A percentile compares a stretch with the other conserved stretches of the same genome.
phyloP scores from a whole-genome alignment of 352 stramenopile genomes.

The Phytophthora pini region DNA sequence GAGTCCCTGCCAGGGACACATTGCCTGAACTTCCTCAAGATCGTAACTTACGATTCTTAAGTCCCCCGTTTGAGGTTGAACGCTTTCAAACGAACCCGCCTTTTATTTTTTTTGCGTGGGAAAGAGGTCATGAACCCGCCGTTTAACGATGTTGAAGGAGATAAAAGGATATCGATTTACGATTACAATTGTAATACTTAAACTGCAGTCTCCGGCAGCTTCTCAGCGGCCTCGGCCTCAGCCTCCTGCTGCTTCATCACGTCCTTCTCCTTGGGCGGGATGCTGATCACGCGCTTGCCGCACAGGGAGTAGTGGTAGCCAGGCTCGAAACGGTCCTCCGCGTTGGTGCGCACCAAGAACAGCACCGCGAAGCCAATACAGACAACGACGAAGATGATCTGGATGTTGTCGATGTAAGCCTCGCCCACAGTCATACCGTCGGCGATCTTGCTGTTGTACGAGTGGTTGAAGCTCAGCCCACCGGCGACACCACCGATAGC shows the following conservation, averaged over 20 bases:
- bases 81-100: too few relatives aligned
- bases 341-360: slow-evolving; percentile 75
- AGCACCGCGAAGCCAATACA: slow-evolving; percentile 65
- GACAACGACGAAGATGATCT: slow-evolving; percentile 74
- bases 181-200: slow-evolving; percentile 52
- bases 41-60: not conserved
- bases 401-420: slow-evolving; percentile 78
- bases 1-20: too few relatives aligned
- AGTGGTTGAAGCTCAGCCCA: slow-evolving; percentile 75
- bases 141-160: not conserved
- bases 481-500: slow-evolving; percentile 74
- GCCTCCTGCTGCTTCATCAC: slow-evolving; percentile 30
- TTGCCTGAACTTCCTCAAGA: not conserved
- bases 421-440: slow-evolving; percentile 51
- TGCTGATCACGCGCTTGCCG: slow-evolving; percentile 68
- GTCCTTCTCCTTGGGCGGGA: slow-evolving; percentile 55
- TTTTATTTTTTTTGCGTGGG: too few relatives aligned
- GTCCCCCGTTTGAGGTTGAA: not conserved
- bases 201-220: slow-evolving; percentile 28
- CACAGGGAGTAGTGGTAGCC: slow-evolving; percentile 76
- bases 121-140: too few relatives aligned
- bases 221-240: slow-evolving; percentile 17
- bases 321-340: slow-evolving; percentile 66
- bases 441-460: slow-evolving; percentile 50
- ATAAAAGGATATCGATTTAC: slow-evolving; percentile 24